These are phyloP conservation scores for Penicillium crustosum DNA, from an alignment of 2,329 filamentous ascomycete genomes.

Conservation along the genomic window DNA sequence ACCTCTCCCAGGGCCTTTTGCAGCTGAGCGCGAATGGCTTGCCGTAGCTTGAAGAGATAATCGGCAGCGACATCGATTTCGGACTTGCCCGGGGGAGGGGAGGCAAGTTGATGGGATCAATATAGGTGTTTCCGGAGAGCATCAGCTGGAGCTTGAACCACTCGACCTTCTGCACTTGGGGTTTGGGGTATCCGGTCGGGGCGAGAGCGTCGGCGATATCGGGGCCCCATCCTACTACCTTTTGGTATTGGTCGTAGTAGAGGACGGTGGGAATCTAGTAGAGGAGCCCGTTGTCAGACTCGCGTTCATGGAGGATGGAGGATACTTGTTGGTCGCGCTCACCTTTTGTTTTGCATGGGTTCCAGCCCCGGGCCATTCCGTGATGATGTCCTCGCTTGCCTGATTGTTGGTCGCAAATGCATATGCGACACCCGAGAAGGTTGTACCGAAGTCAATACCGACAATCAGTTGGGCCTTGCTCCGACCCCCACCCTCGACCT, in stretches of 20 bases:
- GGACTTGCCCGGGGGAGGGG: slow-evolving; percentile 96
- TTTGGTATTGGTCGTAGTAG: slow-evolving; percentile 99
- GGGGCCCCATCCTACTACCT: slow-evolving; percentile 98
- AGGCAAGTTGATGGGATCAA: slow-evolving; percentile 97
- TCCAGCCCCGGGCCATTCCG: slow-evolving; percentile 96
- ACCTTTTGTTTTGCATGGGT: slow-evolving; percentile 99
- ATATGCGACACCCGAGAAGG: slow-evolving; percentile 96
- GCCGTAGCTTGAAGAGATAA: slow-evolving; percentile 95
- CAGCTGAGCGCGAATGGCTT: slow-evolving; percentile 92
- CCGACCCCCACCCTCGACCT: slow-evolving; percentile 83
- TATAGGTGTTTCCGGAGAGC: slow-evolving; percentile 98
- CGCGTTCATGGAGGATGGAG: too few species aligned
- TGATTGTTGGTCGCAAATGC: slow-evolving; percentile 92
- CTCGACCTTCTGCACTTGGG: slow-evolving; percentile 96
- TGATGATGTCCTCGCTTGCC: slow-evolving; percentile 97
- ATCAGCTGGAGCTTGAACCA: slow-evolving; percentile 99
- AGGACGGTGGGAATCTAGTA: slow-evolving; percentile 88
- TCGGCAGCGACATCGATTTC: slow-evolving; percentile 99
- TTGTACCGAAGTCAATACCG: slow-evolving; percentile 98
- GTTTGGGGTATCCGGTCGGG: slow-evolving; percentile 95
- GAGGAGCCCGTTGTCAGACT: background rate
- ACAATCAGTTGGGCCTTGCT: slow-evolving; percentile 98
- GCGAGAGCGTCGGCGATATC: slow-evolving; percentile 97
- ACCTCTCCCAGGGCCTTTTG: slow-evolving; percentile 97
- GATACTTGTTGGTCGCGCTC: slow-evolving; percentile 10